Percentiles rank a stretch among this genome's conserved stretches.
phyloP scores from a whole-genome alignment of 1,284 basidiomycete species.

The Hypsizygus ulmarius region DNA sequence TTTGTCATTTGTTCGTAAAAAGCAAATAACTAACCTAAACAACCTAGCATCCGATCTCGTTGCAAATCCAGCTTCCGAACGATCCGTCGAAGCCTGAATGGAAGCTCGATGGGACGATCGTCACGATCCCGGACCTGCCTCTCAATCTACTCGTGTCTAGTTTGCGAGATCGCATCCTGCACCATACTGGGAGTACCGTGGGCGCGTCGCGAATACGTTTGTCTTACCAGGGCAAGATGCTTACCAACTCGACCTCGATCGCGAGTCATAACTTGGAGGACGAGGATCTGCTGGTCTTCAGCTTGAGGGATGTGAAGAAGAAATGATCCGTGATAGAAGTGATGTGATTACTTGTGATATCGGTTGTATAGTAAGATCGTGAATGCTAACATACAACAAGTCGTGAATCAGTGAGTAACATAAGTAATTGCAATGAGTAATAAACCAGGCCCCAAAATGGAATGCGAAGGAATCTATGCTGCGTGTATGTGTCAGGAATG shows the following conservation, averaged over 20 bases:
- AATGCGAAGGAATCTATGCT: not conserved
- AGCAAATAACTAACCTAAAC: not conserved
- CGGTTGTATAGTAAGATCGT: slow-evolving; percentile 7
- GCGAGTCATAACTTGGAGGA: slow-evolving; percentile 88
- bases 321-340: slow-evolving; percentile 53
- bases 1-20: not conserved
- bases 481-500: not conserved
- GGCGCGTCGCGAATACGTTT: slow-evolving; percentile 78
- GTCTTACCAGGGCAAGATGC: slow-evolving; percentile 76
- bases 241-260: slow-evolving; percentile 82
- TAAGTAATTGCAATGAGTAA: not conserved
- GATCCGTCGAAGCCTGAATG: slow-evolving; percentile 84
- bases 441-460: not conserved
- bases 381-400: not conserved
- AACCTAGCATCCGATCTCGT: slow-evolving; percentile 73
- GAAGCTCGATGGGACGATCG: slow-evolving; percentile 81
- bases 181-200: slow-evolving; percentile 71
- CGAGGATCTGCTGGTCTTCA: slow-evolving; percentile 77
- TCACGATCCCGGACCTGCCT: slow-evolving; percentile 78
- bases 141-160: slow-evolving; percentile 82
- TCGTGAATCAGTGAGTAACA: not conserved
- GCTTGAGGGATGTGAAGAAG: slow-evolving; percentile 74
- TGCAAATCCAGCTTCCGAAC: slow-evolving; percentile 78
- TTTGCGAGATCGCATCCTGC: slow-evolving; percentile 81
- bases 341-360: slow-evolving; percentile 4